A percentile compares a stretch with the other conserved stretches of the same genome.
Conservation (phyloP, 352 stramenopile species). For the Globisporangium uncinulatum region DNA sequence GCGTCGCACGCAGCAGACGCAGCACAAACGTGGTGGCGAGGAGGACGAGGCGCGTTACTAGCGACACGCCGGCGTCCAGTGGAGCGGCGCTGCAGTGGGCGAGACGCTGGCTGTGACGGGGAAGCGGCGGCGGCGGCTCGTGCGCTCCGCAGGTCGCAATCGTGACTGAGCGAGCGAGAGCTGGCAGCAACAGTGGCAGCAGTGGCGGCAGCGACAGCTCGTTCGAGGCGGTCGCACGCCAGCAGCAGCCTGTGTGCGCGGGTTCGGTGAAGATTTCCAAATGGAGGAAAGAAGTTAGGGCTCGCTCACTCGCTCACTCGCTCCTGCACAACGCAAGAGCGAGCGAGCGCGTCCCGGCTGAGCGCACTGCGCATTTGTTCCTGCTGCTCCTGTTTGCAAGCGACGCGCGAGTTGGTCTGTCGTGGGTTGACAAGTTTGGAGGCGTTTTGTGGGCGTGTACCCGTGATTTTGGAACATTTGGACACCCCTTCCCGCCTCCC, state of each 20-base stretch:
- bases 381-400: background rate
- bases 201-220: background rate
- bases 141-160: constrained; percentile 10
- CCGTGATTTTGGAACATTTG: constrained; percentile 8
- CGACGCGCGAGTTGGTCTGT: background rate
- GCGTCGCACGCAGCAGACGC: constrained; percentile 20
- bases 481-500: constrained; percentile 1
- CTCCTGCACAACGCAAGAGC: background rate
- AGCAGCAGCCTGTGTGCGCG: constrained; percentile 5
- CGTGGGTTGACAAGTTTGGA: no score
- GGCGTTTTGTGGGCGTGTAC: background rate
- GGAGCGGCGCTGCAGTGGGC: background rate
- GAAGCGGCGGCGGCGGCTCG: background rate
- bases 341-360: background rate
- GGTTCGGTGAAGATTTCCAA: constrained; percentile 17
- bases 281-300: background rate
- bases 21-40: constrained; percentile 13
- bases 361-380: no score
- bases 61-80: constrained; percentile 4
- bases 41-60: constrained; percentile 15
- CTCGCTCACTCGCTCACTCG: background rate
- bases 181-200: background rate
- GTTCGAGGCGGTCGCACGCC: background rate
- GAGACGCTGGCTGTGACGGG: background rate
- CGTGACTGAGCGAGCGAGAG: constrained; percentile 2